Base-by-base conservation (phyloP, 1,284 basidiomycete genomes). In the Leucocoprinus gongylophorus region DNA sequence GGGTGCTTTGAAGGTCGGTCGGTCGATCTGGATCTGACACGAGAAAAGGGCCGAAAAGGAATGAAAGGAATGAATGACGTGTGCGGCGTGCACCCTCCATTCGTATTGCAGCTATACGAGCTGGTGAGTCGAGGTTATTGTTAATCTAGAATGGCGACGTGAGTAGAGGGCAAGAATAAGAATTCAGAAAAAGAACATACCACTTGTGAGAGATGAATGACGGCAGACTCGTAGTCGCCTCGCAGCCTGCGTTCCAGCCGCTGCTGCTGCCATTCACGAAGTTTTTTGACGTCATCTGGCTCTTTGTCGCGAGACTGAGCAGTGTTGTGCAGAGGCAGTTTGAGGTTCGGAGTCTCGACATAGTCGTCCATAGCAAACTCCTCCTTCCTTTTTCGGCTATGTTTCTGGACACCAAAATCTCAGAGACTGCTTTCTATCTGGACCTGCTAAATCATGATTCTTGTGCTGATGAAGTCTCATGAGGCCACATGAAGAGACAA, bases 181-280 rank as follows among this genome's bases (percentile, higher is more conserved):
- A 6, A 6, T 26, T 6, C 43, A 28, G 50, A 30, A 42, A 40
- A 30, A 38, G 30, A 8, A 74, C 81, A 63, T 55, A 91, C 90
- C 48, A 93, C 70, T 61, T 90, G 80, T 1, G 80, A 77, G 17
- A 92, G 72, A 55, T 83, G 79, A 44, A 79, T 61, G 17, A 85
- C 76, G 6, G 82, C 80, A 30, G 80, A 81, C 69, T 92, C 83
- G 61, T 91, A 90, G 61, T 92, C 87, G 13, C 86, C 88, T 45
- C 75, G 71, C 49, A 92, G 69, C 59, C 79, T 81, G 50, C 82
- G 73, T 46, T 80, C 76, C 17, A 86, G 73, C 50, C 86, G 80
- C 51, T 87, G 79, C 62, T 85, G 78, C 61, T 88, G 84, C 86
- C 81, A 88, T 67, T 78, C 72, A 43, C 71, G 64, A 4, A 88